A percentile compares a stretch with the other conserved stretches of the same genome.
phyloP scores from a whole-genome alignment of 129 eudicot species.

The Pulicaria dysenterica region DNA sequence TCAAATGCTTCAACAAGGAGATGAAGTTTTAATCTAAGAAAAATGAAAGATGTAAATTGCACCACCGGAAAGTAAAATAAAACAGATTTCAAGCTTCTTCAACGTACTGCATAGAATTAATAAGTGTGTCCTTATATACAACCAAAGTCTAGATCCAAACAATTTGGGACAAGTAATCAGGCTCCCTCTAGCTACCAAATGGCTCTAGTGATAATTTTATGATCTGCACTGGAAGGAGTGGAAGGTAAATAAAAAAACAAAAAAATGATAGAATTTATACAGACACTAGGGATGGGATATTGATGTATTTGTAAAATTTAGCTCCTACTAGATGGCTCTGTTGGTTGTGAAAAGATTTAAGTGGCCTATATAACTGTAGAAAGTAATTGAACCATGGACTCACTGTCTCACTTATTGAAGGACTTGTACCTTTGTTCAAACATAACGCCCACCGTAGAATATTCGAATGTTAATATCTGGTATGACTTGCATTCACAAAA shows the following conservation, averaged over 20 bases:
- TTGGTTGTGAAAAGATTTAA: not conserved
- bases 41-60: not conserved
- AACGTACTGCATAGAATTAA: not conserved
- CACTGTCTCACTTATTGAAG: not conserved
- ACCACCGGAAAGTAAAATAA: conserved; percentile 5
- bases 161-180: not conserved
- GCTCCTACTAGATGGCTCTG: not conserved
- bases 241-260: not conserved
- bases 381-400: too few species aligned
- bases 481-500: conserved; percentile 11
- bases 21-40: not conserved
- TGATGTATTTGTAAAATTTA: not conserved
- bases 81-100: conserved; percentile 17
- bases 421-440: not conserved
- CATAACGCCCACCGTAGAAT: not conserved
- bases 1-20: not conserved
- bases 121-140: not conserved
- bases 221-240: not conserved
- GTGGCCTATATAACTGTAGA: not conserved
- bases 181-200: not conserved
- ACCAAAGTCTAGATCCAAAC: too few species aligned
- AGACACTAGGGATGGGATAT: not conserved
- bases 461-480: not conserved
- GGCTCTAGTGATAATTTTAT: not conserved
- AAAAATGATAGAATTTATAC: not conserved